Base-by-base conservation (phyloP, 768 basidiomycete species). In the Leccinum longicurvipes region DNA sequence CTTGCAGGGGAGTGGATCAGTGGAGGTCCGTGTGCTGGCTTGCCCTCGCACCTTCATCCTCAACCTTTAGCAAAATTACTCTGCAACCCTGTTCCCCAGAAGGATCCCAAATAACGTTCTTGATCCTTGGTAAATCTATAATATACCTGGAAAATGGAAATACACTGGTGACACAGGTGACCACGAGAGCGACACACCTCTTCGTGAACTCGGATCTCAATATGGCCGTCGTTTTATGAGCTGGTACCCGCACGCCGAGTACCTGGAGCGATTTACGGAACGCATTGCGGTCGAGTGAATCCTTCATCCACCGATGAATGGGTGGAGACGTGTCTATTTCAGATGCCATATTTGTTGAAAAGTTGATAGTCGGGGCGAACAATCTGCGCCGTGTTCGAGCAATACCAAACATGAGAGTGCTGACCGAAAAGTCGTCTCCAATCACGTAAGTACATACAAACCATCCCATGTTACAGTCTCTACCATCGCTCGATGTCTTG, bases 181-280 rank as follows among this genome's bases (percentile, higher is more conserved):
- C 23, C 28, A 47, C 17, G 24, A 11, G 41, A 49, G 48, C 17
- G 27, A 75, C 77, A 29, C 59, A 91, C 91, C 76, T 78, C 72
- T 75, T 82, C 72, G 91, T 70, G n/a, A 72, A 72, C 39, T 76
- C 74, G 14, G 85, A 77, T 60, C 79, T 87, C 56, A 89, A 67
- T 28, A 93, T 60, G 0, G 66, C 64, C 2, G 81, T 78, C 0
- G 86, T 81, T 64, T 81, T 80, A 10, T 71, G 70, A 9, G 85
- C 79, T 41, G 81, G 76, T 12, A 91, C 78, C 23, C 84, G 80
- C 21, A 79, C 84, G 23, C 86, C 89, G 29, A 95, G 75, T 10
- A 93, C 79, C 7, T 82, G 76, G 8, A 95, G 63, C 1, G 79
- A 76, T 69, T 82, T 86, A 24, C 68, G 78, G 66, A 97, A 97